Conservation (phyloP, 768 basidiomycete genomes). For the Rossbeevera mucosa region DNA sequence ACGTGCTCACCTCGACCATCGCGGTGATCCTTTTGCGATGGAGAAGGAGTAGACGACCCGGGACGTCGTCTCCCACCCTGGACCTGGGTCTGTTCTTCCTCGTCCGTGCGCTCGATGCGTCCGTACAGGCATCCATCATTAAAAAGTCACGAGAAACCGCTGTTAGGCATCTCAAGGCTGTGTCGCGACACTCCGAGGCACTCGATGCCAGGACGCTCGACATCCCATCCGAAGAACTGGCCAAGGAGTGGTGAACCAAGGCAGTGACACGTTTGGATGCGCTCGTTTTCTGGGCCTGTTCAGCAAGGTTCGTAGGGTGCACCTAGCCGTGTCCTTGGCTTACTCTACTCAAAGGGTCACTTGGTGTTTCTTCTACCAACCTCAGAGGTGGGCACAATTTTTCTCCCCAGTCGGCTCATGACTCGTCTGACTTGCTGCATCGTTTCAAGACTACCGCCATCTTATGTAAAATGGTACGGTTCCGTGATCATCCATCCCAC, state of each 20-base stretch:
- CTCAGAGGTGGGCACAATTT: slow-evolving; percentile 47
- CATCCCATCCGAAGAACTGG: slow-evolving; percentile 18
- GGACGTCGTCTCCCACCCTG: slow-evolving; percentile 48
- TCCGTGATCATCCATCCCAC: background rate
- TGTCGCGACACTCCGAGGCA: background rate
- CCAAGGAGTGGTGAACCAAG: slow-evolving; percentile 28
- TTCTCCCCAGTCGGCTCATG: background rate
- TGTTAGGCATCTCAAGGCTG: background rate
- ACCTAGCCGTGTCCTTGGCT: background rate
- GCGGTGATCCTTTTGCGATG: slow-evolving; percentile 56
- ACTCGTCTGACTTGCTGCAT: slow-evolving; percentile 2
- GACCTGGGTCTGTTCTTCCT: slow-evolving; percentile 65
- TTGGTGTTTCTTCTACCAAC: slow-evolving; percentile 86
- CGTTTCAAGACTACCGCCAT: slow-evolving; percentile 35
- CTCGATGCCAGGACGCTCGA: background rate
- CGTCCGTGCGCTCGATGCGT: slow-evolving; percentile 65
- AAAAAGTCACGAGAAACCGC: slow-evolving; percentile 9
- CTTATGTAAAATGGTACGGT: slow-evolving; percentile 60
- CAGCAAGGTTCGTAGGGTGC: slow-evolving; percentile 53
- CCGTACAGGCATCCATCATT: slow-evolving; percentile 50
- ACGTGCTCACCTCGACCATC: slow-evolving; percentile 51
- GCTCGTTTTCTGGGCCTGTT: slow-evolving; percentile 71
- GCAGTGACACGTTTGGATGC: slow-evolving; percentile 56
- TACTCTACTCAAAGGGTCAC: slow-evolving; percentile 53
- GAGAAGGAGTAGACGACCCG: slow-evolving; percentile 30